phyloP scores from a whole-genome alignment of 179 eudicot genomes.

The Spergularia azorica region DNA sequence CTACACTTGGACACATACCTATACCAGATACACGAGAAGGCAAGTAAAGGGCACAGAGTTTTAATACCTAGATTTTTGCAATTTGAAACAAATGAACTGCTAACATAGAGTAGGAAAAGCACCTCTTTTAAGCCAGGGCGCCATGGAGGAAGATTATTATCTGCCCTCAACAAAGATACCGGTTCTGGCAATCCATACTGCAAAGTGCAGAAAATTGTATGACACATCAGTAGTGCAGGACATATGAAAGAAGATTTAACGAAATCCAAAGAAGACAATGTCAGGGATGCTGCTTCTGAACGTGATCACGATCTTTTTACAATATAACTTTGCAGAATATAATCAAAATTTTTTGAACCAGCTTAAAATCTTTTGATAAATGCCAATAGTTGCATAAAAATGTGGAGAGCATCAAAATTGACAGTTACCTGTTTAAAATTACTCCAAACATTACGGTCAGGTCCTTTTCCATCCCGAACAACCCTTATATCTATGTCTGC shows the following conservation, averaged over 20 bases:
- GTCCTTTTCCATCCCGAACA: slow-evolving; percentile 98
- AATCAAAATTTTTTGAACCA: neutral
- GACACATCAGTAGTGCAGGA: neutral
- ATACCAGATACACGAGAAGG: neutral
- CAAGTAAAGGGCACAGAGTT: neutral
- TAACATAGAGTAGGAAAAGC: slow-evolving; percentile 16
- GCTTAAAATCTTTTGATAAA: neutral
- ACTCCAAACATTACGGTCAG: slow-evolving; percentile 97
- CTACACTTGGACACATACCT: too few species aligned
- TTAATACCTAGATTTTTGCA: neutral
- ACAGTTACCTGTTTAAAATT: slow-evolving; percentile 83
- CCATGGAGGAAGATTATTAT: slow-evolving; percentile 99
- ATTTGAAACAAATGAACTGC: slow-evolving; percentile 5
- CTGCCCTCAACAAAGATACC: slow-evolving; percentile 80
- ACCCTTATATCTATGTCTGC: slow-evolving; percentile 99
- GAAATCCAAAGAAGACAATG: neutral
- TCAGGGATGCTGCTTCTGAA: slow-evolving; percentile 7
- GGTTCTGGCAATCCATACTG: slow-evolving; percentile 96
- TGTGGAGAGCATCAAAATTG: neutral
- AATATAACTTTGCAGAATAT: neutral
- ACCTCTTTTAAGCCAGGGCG: slow-evolving; percentile 94
- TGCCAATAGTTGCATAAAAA: neutral
- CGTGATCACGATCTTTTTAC: neutral
- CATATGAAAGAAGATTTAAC: neutral
- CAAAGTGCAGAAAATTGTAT: slow-evolving; percentile 16